Conservation (phyloP, 106 monocot genomes). For the Gastrodia elata region DNA sequence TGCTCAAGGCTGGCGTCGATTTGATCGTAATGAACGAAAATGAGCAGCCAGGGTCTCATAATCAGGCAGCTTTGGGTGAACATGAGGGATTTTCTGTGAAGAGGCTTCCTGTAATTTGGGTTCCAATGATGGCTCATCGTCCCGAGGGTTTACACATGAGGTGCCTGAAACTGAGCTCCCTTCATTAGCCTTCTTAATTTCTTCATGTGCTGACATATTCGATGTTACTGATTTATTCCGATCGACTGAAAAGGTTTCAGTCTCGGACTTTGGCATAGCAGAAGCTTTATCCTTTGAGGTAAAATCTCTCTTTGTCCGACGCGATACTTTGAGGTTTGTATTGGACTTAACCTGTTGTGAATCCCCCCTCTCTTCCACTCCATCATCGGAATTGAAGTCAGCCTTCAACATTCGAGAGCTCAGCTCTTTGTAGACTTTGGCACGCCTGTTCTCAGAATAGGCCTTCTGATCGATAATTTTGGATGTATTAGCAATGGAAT, state of each 20-base stretch:
- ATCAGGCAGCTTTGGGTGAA: constrained; percentile 72
- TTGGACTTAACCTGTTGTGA: background rate
- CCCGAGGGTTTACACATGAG: constrained; percentile 10
- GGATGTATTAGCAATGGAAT: background rate
- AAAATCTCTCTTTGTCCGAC: constrained; percentile 28
- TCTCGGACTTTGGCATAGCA: background rate
- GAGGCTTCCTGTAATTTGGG: constrained; percentile 20
- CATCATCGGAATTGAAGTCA: constrained; percentile 15
- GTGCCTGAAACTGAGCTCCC: background rate
- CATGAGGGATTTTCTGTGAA: constrained; percentile 35
- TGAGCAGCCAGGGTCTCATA: constrained; percentile 62
- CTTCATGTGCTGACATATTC: constrained; percentile 7
- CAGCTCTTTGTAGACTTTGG: constrained; percentile 8
- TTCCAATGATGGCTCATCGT: background rate
- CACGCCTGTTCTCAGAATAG: constrained; percentile 6
- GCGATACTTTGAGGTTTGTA: constrained; percentile 29
- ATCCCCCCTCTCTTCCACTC: constrained; percentile 8
- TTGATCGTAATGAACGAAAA: constrained; percentile 56
- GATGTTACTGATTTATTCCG: background rate
- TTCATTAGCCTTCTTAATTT: background rate
- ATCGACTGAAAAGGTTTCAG: background rate
- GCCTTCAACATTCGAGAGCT: constrained; percentile 10
- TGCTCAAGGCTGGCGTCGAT: constrained; percentile 12
- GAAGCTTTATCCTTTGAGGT: constrained; percentile 15
- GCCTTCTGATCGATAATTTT: background rate